phyloP scores from a whole-genome alignment of 2,329 filamentous ascomycete genomes.

The Magnaporthales sp. region DNA sequence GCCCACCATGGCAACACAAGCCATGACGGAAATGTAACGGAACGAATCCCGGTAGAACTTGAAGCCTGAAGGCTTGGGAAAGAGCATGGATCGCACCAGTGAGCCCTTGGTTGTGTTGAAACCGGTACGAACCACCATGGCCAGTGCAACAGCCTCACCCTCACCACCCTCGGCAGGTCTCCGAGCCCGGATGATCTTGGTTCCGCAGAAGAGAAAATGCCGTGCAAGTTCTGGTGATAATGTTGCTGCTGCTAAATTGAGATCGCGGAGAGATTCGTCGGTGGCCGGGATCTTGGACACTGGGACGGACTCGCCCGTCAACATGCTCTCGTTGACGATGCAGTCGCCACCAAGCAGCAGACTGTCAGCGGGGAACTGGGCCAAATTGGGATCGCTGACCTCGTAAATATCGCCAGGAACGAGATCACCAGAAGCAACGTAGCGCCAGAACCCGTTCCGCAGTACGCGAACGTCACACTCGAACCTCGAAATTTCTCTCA shows the following conservation, averaged over 20 bases:
- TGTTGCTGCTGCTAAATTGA: conserved; percentile 74
- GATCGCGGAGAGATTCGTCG: conserved; percentile 64
- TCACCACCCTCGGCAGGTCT: conserved; percentile 40
- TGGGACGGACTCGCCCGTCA: conserved; percentile 93
- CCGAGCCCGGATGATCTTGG: conserved; percentile 85
- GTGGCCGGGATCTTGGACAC: conserved; percentile 85
- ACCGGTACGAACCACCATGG: conserved; percentile 85
- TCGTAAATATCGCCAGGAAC: conserved; percentile 97
- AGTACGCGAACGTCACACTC: conserved; percentile 93
- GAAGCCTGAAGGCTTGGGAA: conserved; percentile 96
- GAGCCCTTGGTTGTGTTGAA: conserved; percentile 98
- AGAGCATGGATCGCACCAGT: conserved; percentile 93
- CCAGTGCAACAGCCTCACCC: conserved; percentile 81
- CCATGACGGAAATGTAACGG: conserved; percentile 97
- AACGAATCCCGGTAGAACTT: conserved; percentile 98
- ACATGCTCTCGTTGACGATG: conserved; percentile 98
- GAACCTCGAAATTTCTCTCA: conserved; percentile 87
- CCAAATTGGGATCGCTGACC: conserved; percentile 83
- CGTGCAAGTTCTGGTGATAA: conserved; percentile 76
- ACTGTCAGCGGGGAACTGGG: conserved; percentile 87
- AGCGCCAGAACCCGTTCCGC: conserved; percentile 91
- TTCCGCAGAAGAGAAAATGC: conserved; percentile 90
- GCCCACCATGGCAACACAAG: conserved; percentile 70
- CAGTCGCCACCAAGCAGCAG: conserved; percentile 87
- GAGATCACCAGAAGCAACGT: conserved; percentile 76